Percentiles rank a stretch among this genome's conserved stretches.
These are phyloP conservation scores for Camillea tinctor DNA, from an alignment of 2,329 filamentous ascomycete genomes.

Conservation along the genomic window DNA sequence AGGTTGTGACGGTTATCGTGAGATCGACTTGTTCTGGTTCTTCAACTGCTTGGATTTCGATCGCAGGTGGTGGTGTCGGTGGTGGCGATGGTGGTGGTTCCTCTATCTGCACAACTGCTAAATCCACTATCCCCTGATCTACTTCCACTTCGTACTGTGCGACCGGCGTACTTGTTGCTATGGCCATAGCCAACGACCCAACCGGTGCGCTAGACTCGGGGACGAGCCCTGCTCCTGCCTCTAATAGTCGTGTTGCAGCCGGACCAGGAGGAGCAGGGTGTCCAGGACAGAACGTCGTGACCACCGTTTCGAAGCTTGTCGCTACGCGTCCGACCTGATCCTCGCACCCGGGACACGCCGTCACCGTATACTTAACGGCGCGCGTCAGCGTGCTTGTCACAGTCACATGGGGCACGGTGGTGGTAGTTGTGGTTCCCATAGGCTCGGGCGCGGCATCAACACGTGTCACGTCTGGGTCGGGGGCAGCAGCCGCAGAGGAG, in stretches of 20 bases:
- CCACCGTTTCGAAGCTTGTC: constrained; percentile 19
- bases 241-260: not conserved
- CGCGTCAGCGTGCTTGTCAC: constrained; percentile 26
- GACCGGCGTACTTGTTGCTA: not conserved
- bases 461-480: not conserved
- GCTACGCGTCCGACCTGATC: constrained; percentile 5
- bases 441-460: not conserved
- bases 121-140: not conserved
- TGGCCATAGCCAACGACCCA: not conserved
- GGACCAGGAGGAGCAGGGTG: constrained; percentile 1
- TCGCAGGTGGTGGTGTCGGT: too few relatives aligned
- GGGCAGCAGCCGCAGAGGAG: not conserved
- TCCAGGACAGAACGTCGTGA: constrained; percentile 25
- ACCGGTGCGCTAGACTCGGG: not conserved
- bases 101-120: not conserved
- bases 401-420: not conserved
- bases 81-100: not conserved
- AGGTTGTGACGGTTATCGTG: not conserved
- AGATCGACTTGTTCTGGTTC: not conserved
- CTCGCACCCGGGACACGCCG: constrained; percentile 8
- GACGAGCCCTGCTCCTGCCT: not conserved
- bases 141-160: too few relatives aligned
- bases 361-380: constrained; percentile 21
- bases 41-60: not conserved
- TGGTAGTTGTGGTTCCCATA: not conserved